These are phyloP conservation scores for Hamigera avellanea DNA, from an alignment of 495 filamentous ascomycete genomes.

Conservation along the genomic window DNA sequence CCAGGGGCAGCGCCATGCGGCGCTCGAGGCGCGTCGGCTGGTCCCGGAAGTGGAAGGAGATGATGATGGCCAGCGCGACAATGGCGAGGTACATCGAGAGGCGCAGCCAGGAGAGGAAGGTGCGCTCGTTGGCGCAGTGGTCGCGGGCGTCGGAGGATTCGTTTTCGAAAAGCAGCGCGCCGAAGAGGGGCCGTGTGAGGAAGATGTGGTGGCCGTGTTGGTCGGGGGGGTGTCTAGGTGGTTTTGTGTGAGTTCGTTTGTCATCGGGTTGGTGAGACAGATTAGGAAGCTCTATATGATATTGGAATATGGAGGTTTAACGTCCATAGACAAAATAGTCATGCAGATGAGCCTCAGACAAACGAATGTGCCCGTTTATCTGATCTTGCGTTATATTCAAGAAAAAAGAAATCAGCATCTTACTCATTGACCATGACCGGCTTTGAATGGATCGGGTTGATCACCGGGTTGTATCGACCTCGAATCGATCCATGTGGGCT, in stretches of 20 bases:
- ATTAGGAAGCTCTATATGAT: too few species aligned
- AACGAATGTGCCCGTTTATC: too few species aligned
- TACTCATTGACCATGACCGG: constrained; percentile 33
- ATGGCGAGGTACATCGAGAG: constrained; percentile 85
- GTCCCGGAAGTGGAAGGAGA: constrained; percentile 82
- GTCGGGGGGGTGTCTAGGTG: constrained; percentile 19
- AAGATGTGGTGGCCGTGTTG: constrained; percentile 47
- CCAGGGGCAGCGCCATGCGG: constrained; percentile 70
- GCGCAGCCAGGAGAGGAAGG: constrained; percentile 90
- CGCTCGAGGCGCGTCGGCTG: constrained; percentile 58
- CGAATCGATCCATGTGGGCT: constrained; percentile 1
- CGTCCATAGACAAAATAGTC: neutral
- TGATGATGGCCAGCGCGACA: constrained; percentile 77
- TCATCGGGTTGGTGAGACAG: too few species aligned
- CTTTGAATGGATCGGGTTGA: constrained; percentile 22
- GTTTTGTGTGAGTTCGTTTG: constrained; percentile 1
- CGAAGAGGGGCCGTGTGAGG: constrained; percentile 57
- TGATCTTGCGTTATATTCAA: too few species aligned
- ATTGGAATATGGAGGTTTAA: neutral
- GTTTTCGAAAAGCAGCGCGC: constrained; percentile 83
- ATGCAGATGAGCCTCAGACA: too few species aligned
- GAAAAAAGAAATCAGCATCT: too few species aligned
- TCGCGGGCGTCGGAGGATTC: constrained; percentile 72
- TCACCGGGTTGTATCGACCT: constrained; percentile 24
- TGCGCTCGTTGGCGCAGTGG: constrained; percentile 46